Percentiles rank a stretch among this genome's conserved stretches.
Evolutionary conservation across 192 early-diverging fungal species (phyloP).

Genomic region (Coemansia sp.): DNA sequence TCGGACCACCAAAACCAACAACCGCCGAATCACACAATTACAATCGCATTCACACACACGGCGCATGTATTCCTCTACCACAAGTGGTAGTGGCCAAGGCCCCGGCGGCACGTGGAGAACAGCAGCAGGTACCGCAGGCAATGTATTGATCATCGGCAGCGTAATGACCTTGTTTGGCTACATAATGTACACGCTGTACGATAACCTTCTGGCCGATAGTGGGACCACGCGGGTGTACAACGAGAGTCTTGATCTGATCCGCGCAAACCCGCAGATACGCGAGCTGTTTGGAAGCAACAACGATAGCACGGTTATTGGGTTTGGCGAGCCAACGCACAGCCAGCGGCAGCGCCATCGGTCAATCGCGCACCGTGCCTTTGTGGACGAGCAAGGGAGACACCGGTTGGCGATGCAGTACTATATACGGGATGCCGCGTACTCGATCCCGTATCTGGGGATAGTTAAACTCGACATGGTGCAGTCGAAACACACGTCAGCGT

Average conservation of each 20-base stretch:
- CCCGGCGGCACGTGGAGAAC: background rate
- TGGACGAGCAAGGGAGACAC: slow-evolving; percentile 17
- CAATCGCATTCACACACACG: background rate
- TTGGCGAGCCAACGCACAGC: slow-evolving; percentile 48
- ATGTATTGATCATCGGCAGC: slow-evolving; percentile 40
- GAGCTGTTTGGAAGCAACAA: slow-evolving; percentile 17
- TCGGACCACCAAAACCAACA: background rate
- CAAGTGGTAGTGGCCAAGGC: background rate
- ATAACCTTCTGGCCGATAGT: slow-evolving; percentile 39
- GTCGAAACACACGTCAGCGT: slow-evolving; percentile 11
- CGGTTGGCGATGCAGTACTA: slow-evolving; percentile 40
- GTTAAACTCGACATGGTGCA: slow-evolving; percentile 29
- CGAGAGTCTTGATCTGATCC: slow-evolving; percentile 42
- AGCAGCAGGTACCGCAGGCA: slow-evolving; percentile 26
- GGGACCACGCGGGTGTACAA: slow-evolving; percentile 48
- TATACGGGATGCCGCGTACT: slow-evolving; percentile 16
- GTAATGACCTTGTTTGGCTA: slow-evolving; percentile 39
- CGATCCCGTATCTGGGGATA: slow-evolving; percentile 15
- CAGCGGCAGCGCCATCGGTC: slow-evolving; percentile 44
- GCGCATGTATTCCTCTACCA: background rate
- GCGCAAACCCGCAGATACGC: slow-evolving; percentile 38
- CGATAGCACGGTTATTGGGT: slow-evolving; percentile 12
- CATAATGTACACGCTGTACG: slow-evolving; percentile 48
- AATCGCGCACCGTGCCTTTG: slow-evolving; percentile 33
- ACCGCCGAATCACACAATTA: background rate